phyloP scores from a whole-genome alignment of 345 rosid genomes.

The Lenwebbia sp. region DNA sequence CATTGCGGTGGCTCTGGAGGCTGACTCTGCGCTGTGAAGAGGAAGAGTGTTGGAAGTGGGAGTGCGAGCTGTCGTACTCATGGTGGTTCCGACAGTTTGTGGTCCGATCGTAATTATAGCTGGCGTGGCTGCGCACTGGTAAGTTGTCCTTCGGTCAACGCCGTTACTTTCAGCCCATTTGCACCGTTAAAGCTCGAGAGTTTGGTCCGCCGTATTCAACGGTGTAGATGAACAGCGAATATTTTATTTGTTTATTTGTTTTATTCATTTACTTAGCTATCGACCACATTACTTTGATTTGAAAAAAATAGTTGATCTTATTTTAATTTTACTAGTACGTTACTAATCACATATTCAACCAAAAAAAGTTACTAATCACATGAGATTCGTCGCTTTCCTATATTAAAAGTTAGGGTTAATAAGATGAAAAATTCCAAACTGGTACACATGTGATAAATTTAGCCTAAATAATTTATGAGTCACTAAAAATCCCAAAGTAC shows the following conservation, averaged over 20 bases:
- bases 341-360: too few relatives aligned
- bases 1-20: constrained; percentile 9
- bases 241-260: too few relatives aligned
- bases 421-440: too few relatives aligned
- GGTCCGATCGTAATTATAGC: not conserved
- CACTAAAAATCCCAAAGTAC: too few relatives aligned
- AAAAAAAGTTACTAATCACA: too few relatives aligned
- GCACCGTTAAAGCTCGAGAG: not conserved
- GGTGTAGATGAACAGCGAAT: not conserved
- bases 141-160: not conserved
- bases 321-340: too few relatives aligned
- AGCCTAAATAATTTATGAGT: too few relatives aligned
- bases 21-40: not conserved
- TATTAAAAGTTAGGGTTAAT: too few relatives aligned
- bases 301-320: too few relatives aligned
- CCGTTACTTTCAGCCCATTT: not conserved
- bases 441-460: too few relatives aligned
- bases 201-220: not conserved
- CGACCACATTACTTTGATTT: too few relatives aligned
- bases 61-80: not conserved
- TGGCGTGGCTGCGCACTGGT: not conserved
- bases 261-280: not conserved
- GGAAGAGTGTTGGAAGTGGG: not conserved
- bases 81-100: not conserved
- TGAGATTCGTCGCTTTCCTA: too few relatives aligned